Evolutionary conservation across 2,329 filamentous ascomycete genomes (phyloP).

Genomic region (Colletotrichum simmondsii): DNA sequence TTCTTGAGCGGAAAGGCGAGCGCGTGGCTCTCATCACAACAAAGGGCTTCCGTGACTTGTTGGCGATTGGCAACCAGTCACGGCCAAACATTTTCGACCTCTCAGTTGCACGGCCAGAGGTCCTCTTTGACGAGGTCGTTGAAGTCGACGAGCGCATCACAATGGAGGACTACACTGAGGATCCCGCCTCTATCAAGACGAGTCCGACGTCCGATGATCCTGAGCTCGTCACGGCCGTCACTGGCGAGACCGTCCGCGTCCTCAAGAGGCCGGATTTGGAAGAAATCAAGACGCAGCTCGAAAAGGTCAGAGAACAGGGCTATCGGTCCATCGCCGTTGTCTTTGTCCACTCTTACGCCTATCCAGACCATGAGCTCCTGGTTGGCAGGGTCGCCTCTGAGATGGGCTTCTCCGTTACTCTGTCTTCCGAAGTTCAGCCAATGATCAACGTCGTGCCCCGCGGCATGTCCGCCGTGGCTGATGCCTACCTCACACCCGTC

Average conservation of each 20-base stretch:
- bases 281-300: constrained; percentile 65
- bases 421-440: constrained; percentile 50
- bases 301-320: constrained; percentile 70
- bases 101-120: constrained; percentile 74
- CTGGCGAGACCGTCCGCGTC: constrained; percentile 76
- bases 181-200: constrained; percentile 66
- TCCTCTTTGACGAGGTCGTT: constrained; percentile 75
- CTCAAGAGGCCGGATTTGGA: constrained; percentile 67
- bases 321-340: constrained; percentile 66
- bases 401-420: constrained; percentile 54
- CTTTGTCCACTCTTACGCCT: constrained; percentile 77
- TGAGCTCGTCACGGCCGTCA: constrained; percentile 69
- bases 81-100: constrained; percentile 80
- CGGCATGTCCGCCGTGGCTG: constrained; percentile 54
- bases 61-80: constrained; percentile 79
- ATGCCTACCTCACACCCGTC: constrained; percentile 56
- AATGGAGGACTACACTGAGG: constrained; percentile 78
- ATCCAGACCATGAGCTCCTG: constrained; percentile 64
- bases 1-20: constrained; percentile 81
- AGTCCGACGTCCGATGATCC: constrained; percentile 52
- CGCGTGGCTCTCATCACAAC: constrained; percentile 77
- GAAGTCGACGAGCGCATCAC: constrained; percentile 83
- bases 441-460: constrained; percentile 58
- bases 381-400: constrained; percentile 48
- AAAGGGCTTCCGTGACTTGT: constrained; percentile 77